phyloP scores from a whole-genome alignment of 2,329 filamentous ascomycete species.

The Gremmenia infestans region DNA sequence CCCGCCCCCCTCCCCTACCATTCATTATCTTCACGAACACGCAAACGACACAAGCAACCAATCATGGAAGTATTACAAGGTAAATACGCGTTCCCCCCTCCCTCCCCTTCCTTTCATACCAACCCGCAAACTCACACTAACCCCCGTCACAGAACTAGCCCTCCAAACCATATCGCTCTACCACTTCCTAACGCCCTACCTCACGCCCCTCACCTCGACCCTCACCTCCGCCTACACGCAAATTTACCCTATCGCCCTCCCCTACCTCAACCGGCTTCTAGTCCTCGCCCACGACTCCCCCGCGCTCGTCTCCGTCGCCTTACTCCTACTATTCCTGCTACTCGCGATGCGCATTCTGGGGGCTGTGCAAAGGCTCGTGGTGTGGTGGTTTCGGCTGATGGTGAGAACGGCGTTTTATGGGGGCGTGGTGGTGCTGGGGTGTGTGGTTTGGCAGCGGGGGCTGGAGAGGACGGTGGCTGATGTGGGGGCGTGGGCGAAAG shows the following conservation, averaged over 20 bases:
- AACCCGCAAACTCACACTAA: not conserved
- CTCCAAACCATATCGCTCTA: slow-evolving; percentile 15
- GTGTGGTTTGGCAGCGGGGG: slow-evolving; percentile 61
- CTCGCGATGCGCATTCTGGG: slow-evolving; percentile 60
- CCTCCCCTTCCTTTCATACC: not conserved
- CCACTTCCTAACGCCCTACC: slow-evolving; percentile 18
- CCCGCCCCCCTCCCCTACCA: no score
- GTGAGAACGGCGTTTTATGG: slow-evolving; percentile 62
- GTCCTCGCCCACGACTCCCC: slow-evolving; percentile 21
- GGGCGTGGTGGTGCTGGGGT: slow-evolving; percentile 46
- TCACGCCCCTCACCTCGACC: slow-evolving; percentile 9
- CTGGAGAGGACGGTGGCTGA: slow-evolving; percentile 61
- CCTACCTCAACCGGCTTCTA: slow-evolving; percentile 13
- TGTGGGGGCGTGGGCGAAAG: slow-evolving; percentile 42
- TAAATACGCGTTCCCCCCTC: not conserved
- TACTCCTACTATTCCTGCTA: slow-evolving; percentile 58
- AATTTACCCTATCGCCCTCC: slow-evolving; percentile 18
- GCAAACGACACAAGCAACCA: not conserved
- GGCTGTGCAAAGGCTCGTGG: slow-evolving; percentile 65
- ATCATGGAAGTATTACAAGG: slow-evolving; percentile 1
- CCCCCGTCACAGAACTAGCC: slow-evolving; percentile 13
- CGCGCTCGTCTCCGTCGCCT: slow-evolving; percentile 43
- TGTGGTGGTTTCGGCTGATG: slow-evolving; percentile 71
- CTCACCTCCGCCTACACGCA: slow-evolving; percentile 1
- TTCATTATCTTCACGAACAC: not conserved